Evolutionary conservation across 2,329 filamentous ascomycete species (phyloP).

Genomic region (Aspergillus sp.): DNA sequence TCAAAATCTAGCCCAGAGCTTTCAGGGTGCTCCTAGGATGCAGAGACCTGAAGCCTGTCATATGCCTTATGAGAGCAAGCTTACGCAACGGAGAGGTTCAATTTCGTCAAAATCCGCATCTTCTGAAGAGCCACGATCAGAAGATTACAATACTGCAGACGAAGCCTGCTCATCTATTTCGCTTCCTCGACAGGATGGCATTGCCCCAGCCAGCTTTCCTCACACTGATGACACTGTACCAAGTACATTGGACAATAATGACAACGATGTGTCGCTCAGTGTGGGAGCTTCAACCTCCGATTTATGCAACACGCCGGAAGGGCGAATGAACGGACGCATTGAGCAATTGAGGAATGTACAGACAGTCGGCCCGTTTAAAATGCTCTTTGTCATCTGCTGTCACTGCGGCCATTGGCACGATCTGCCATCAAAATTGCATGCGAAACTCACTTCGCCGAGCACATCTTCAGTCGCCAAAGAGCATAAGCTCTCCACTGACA

Average conservation of each 20-base stretch:
- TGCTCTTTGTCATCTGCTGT: conserved; percentile 48
- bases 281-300: not conserved
- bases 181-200: conserved; percentile 12
- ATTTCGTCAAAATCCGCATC: conserved; percentile 17
- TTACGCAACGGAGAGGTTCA: conserved; percentile 10
- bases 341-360: conserved; percentile 17
- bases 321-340: conserved; percentile 13
- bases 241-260: not conserved
- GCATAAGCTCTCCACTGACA: not conserved
- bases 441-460: conserved; percentile 36
- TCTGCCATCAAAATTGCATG: conserved; percentile 43
- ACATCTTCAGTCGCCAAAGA: conserved; percentile 1
- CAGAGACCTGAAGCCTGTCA: not conserved
- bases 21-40: not conserved
- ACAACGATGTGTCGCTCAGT: not conserved
- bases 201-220: not conserved
- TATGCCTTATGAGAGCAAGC: not conserved
- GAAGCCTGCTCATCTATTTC: conserved; percentile 25
- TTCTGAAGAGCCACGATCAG: conserved; percentile 26
- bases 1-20: not conserved
- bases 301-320: conserved; percentile 2
- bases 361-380: conserved; percentile 33
- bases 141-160: conserved; percentile 38
- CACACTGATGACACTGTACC: not conserved
- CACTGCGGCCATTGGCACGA: conserved; percentile 48